Percentiles rank a stretch among this genome's conserved stretches.
phyloP scores from a whole-genome alignment of 2,329 filamentous ascomycete species.

The Monilinia aucupariae region DNA sequence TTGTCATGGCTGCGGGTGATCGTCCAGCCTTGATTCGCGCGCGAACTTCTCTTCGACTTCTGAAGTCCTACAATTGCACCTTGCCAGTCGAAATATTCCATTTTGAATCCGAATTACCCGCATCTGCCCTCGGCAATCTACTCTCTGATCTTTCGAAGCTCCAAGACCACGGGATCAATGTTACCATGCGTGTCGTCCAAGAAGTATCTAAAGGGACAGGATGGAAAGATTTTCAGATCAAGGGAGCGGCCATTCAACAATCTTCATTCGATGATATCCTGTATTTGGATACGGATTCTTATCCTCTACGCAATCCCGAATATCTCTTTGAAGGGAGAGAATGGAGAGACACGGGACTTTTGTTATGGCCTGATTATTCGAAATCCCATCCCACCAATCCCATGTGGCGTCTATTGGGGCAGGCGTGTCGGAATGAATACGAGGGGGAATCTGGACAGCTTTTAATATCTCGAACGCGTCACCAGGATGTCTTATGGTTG shows the following conservation, averaged over 20 bases:
- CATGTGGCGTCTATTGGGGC: slow-evolving; percentile 22
- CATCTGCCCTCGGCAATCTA: neutral
- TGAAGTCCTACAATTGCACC: slow-evolving; percentile 25
- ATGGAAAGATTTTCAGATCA: slow-evolving; percentile 26
- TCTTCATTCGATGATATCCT: slow-evolving; percentile 25
- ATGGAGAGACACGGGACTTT: slow-evolving; percentile 22
- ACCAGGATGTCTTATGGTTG: slow-evolving; percentile 25
- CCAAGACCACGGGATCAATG: slow-evolving; percentile 1
- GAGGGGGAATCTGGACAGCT: slow-evolving; percentile 25
- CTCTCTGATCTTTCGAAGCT: neutral
- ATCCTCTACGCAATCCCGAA: slow-evolving; percentile 21
- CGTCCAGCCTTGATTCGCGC: slow-evolving; percentile 18
- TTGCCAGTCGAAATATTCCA: slow-evolving; percentile 26
- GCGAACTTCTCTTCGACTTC: slow-evolving; percentile 21
- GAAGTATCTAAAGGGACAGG: slow-evolving; percentile 20
- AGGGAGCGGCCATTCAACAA: slow-evolving; percentile 24
- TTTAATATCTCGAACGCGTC: slow-evolving; percentile 19
- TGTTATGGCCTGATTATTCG: slow-evolving; percentile 24
- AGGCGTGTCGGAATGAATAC: slow-evolving; percentile 22
- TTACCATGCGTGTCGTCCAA: slow-evolving; percentile 20
- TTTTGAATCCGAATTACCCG: slow-evolving; percentile 21
- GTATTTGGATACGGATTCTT: slow-evolving; percentile 25
- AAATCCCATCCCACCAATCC: slow-evolving; percentile 25
- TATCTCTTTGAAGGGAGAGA: slow-evolving; percentile 21
- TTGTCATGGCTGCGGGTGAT: slow-evolving; percentile 27